Conservation (phyloP, 495 filamentous ascomycete genomes). For the Paragyromitra xinjiangensis region DNA sequence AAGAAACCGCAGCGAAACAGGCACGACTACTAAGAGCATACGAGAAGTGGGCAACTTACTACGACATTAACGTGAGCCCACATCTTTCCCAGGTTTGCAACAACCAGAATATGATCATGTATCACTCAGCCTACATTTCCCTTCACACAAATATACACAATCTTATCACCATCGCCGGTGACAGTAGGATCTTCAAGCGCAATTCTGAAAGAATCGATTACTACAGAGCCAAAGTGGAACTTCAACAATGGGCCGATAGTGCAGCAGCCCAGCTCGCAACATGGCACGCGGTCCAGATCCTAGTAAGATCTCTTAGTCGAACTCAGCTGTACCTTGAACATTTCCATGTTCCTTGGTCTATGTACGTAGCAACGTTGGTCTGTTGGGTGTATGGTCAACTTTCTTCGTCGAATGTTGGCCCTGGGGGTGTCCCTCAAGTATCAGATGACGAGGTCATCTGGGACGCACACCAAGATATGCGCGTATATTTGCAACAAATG, state of each 20-base stretch:
- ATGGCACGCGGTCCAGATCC: constrained; percentile 57
- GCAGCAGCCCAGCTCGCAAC: constrained; percentile 53
- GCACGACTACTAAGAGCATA: constrained; percentile 48
- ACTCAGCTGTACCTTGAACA: constrained; percentile 52
- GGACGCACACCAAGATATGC: constrained; percentile 56
- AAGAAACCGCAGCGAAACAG: constrained; percentile 54
- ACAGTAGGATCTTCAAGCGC: constrained; percentile 46
- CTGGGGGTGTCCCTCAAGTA: constrained; percentile 37
- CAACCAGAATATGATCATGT: constrained; percentile 57
- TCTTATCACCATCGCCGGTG: constrained; percentile 53
- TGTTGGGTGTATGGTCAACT: constrained; percentile 57
- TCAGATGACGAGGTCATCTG: constrained; percentile 52
- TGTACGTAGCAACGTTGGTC: constrained; percentile 55
- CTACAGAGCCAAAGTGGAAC: constrained; percentile 55
- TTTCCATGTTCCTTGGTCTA: constrained; percentile 53
- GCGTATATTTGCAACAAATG: constrained; percentile 54
- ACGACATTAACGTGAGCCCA: constrained; percentile 55
- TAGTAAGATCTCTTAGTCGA: constrained; percentile 47
- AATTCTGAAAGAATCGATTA: constrained; percentile 49
- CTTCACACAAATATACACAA: constrained; percentile 56
- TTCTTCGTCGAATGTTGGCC: constrained; percentile 38
- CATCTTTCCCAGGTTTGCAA: constrained; percentile 53
- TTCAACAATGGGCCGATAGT: constrained; percentile 52
- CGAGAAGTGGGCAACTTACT: constrained; percentile 56
- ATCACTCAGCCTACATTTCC: constrained; percentile 57